These are phyloP conservation scores for Plasmodiophora brassicae DNA, from an alignment of 208 protist genomes.

Conservation along the genomic window DNA sequence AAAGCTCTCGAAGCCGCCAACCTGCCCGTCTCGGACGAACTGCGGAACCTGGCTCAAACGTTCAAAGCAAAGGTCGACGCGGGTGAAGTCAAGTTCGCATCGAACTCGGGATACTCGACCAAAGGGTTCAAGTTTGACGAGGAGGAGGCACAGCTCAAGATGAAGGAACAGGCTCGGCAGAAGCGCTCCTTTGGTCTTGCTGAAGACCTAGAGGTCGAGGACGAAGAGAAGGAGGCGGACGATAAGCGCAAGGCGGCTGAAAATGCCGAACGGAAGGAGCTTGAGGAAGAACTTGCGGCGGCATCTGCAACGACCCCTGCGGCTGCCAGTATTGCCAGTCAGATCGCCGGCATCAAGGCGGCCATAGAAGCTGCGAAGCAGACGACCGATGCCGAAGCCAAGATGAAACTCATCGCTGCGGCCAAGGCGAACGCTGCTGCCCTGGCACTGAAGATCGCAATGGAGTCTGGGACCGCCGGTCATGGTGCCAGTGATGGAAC, in stretches of 20 bases:
- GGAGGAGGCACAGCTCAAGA: constrained; percentile 43
- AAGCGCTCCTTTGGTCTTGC: background rate
- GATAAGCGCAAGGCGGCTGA: background rate
- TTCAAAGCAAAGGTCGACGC: constrained; percentile 4
- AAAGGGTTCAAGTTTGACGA: constrained; percentile 65
- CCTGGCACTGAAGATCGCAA: constrained; percentile 38
- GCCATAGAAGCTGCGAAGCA: constrained; percentile 44
- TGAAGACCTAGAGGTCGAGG: constrained; percentile 24
- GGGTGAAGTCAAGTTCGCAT: background rate
- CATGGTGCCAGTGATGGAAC: background rate
- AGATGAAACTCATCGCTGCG: constrained; percentile 29
- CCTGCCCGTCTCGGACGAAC: constrained; percentile 54
- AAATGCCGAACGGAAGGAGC: too few species aligned
- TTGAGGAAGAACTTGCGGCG: background rate
- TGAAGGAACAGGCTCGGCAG: background rate
- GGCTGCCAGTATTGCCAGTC: background rate
- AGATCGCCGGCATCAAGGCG: constrained; percentile 32
- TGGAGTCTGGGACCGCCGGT: background rate
- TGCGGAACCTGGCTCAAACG: constrained; percentile 43
- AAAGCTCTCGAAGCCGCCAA: constrained; percentile 59
- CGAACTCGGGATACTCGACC: constrained; percentile 49
- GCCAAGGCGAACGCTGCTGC: constrained; percentile 43
- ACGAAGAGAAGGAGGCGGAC: background rate
- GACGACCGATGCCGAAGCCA: constrained; percentile 39
- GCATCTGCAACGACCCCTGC: background rate